Evolutionary conservation across 192 early-diverging fungal species (phyloP).

Genomic region (Coemansia sp.): DNA sequence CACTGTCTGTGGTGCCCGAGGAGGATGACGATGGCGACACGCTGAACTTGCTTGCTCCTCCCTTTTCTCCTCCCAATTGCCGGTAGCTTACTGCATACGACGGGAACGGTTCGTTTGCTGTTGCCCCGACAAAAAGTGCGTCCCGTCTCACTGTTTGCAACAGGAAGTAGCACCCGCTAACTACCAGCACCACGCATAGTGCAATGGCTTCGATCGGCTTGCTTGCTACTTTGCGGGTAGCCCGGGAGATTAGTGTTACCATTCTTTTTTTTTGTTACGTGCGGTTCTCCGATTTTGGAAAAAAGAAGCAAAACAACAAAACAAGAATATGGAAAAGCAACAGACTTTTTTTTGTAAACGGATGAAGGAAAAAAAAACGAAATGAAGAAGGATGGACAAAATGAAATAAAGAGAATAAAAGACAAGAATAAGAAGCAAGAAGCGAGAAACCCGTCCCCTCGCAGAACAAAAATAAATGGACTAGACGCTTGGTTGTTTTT

Average conservation of each 20-base stretch:
- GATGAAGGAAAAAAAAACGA: not conserved
- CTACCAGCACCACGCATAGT: conserved; percentile 67
- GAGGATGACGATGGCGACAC: conserved; percentile 7
- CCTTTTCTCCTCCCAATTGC: not conserved
- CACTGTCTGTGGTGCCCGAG: not conserved
- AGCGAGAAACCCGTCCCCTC: no score
- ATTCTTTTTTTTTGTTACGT: conserved; percentile 8
- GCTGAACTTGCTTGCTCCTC: conserved; percentile 21
- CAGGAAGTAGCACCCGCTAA: conserved; percentile 75
- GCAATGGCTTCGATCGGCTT: conserved; percentile 83
- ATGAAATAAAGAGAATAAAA: conserved; percentile 7
- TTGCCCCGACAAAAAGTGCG: conserved; percentile 58
- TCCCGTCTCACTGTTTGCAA: conserved; percentile 70
- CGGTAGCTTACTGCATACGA: conserved; percentile 25
- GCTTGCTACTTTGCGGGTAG: conserved; percentile 59
- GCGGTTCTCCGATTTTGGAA: no score
- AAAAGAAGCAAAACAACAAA: not conserved
- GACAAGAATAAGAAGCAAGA: not conserved
- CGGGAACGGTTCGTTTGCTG: conserved; percentile 16
- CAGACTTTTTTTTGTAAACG: not conserved
- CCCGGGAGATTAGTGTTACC: conserved; percentile 41
- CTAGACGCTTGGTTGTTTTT: no score
- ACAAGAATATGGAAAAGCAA: conserved; percentile 2
- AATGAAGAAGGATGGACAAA: not conserved
- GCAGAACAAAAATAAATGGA: no score